Base-by-base conservation (phyloP, 2,329 filamentous ascomycete species). In the Tolypocladium paradoxum region DNA sequence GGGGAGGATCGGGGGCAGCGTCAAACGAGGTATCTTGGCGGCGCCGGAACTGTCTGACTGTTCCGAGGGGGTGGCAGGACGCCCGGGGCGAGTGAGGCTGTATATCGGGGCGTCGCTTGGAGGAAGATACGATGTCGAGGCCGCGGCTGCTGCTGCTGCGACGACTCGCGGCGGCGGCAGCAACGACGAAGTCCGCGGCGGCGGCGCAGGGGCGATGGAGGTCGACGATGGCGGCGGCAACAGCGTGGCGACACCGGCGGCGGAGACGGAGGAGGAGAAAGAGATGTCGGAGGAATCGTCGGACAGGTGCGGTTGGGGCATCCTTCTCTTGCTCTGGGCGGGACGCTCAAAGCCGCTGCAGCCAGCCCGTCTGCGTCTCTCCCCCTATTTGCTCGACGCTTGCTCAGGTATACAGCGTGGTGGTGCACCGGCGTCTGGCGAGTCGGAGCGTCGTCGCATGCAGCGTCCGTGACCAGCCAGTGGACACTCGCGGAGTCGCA, bases 111-210 rank as follows among this genome's bases (percentile, higher is more conserved):
- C 20, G 33, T 37, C 24, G 31, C 22, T 24, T 6, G 48, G 38
- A 20, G 49, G 38, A 22, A 49, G 50, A 22, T 52, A 56, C 12
- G 40, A 45, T 29, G 54, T 52, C 7, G 46, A 38, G 14, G 50
- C 36, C 20, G 54, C n/a, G 29, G 51, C n/a, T 43, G 51, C n/a
- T 56, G 50, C 57, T 48, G 53, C 54, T 55, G 56, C 54, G 27
- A 50, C 47, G 38, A 46, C 29, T n/a, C 50, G 64, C 57, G 67
- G 64, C 36, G 71, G 66, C 45, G 72, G 70, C n/a, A 74, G 63
- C 51, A 76, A 65, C 46, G 74, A 75, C 34, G 73, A 74, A 29
- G 67, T 70, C 56, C 72, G 70, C 48, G 72, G 71, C 43, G 69
- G 68, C 45, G 67, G 68, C 48, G 64, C 55, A 20, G 64, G 62